Percentiles rank a stretch among this genome's conserved stretches.
Conservation (phyloP, 2,329 filamentous ascomycete genomes). For the Fonsecaea monophora region DNA sequence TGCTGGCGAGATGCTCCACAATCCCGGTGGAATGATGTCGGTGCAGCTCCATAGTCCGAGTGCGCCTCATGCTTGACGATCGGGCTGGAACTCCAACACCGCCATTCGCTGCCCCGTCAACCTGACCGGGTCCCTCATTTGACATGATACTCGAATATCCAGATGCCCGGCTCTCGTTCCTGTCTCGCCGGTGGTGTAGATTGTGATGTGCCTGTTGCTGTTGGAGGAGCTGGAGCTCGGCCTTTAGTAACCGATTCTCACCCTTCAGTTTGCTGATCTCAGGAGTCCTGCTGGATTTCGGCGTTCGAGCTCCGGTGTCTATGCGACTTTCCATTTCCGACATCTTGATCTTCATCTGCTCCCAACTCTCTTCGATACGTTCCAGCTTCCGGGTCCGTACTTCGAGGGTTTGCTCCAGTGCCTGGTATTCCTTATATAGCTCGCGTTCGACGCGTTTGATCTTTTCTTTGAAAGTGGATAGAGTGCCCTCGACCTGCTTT, state of each 20-base stretch:
- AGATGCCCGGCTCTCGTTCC: constrained; percentile 37
- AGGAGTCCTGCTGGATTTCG: constrained; percentile 47
- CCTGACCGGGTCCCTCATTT: constrained; percentile 29
- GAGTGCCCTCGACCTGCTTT: constrained; percentile 82
- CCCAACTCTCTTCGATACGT: constrained; percentile 78
- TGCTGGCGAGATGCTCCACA: constrained; percentile 50
- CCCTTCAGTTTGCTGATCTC: constrained; percentile 66
- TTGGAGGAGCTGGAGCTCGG: constrained; percentile 72
- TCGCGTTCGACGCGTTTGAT: constrained; percentile 88
- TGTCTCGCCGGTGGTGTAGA: constrained; percentile 33
- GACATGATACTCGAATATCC: constrained; percentile 34
- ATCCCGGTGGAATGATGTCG: constrained; percentile 62
- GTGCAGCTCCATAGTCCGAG: constrained; percentile 31
- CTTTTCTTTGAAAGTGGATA: constrained; percentile 77
- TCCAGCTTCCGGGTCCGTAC: constrained; percentile 84
- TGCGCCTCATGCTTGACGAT: constrained; percentile 44
- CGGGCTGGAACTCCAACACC: constrained; percentile 39
- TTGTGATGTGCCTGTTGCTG: constrained; percentile 38
- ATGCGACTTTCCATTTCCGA: constrained; percentile 36
- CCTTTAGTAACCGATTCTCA: constrained; percentile 66
- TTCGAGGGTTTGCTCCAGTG: constrained; percentile 80
- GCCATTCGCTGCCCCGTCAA: constrained; percentile 30
- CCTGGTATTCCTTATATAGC: constrained; percentile 88
- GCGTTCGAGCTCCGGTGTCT: constrained; percentile 27
- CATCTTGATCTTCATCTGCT: constrained; percentile 58